Conservation (phyloP, 768 basidiomycete genomes). For the Ramaria sp. region DNA sequence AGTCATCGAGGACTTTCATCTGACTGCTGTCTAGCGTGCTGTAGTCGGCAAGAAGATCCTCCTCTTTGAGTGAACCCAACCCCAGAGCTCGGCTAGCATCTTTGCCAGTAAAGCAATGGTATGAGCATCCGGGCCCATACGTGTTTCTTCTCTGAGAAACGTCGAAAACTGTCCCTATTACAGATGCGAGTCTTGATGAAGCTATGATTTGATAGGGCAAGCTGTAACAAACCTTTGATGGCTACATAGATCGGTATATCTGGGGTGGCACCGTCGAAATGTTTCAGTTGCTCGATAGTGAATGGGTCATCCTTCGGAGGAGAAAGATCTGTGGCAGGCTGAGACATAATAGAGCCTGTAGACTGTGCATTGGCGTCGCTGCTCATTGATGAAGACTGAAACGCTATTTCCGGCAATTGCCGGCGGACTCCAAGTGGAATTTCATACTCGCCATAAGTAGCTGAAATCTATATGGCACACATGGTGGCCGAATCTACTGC, state of each 20-base stretch:
- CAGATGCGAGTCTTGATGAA: background rate
- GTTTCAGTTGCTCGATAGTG: conserved; percentile 54
- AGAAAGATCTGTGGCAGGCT: conserved; percentile 45
- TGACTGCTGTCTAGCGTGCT: conserved; percentile 63
- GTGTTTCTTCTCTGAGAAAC: conserved; percentile 78
- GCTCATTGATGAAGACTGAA: conserved; percentile 1
- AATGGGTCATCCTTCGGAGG: conserved; percentile 74
- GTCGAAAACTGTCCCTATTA: conserved; percentile 80
- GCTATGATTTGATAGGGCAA: background rate
- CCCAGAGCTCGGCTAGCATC: conserved; percentile 87
- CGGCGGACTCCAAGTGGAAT: background rate
- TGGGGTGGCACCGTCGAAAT: conserved; percentile 59
- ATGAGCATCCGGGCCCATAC: conserved; percentile 74
- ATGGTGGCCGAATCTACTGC: conserved; percentile 11
- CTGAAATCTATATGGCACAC: background rate
- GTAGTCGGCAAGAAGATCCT: conserved; percentile 86
- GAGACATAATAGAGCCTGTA: conserved; percentile 50
- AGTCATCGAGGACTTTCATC: conserved; percentile 74
- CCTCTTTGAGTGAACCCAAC: conserved; percentile 74
- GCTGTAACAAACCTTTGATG: conserved; percentile 61
- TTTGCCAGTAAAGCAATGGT: conserved; percentile 86
- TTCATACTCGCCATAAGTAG: no score
- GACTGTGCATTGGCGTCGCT: background rate
- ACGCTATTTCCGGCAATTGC: conserved; percentile 1
- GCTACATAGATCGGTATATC: conserved; percentile 77